These are phyloP conservation scores for Celoporthe dispersa DNA, from an alignment of 2,329 filamentous ascomycete genomes.

Conservation along the genomic window DNA sequence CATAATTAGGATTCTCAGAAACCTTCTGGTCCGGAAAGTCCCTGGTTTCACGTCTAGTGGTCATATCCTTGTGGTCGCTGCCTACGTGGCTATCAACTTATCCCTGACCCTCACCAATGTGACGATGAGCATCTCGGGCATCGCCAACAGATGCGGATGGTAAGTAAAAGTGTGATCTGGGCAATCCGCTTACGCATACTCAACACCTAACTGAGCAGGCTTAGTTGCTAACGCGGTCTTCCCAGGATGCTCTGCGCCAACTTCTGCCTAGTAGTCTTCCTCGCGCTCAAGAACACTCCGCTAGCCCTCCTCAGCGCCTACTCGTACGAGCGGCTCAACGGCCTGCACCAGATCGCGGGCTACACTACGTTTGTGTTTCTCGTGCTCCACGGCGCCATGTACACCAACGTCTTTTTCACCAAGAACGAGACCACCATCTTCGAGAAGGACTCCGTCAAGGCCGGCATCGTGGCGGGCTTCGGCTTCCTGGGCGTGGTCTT, in stretches of 20 bases:
- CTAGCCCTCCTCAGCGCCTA: slow-evolving; percentile 56
- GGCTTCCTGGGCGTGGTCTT: slow-evolving; percentile 51
- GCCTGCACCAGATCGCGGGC: slow-evolving; percentile 59
- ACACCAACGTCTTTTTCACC: slow-evolving; percentile 47
- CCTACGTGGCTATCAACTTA: slow-evolving; percentile 39
- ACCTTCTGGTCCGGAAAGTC: slow-evolving; percentile 38
- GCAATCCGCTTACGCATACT: not conserved
- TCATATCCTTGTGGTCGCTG: slow-evolving; percentile 38
- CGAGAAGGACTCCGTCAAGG: slow-evolving; percentile 45
- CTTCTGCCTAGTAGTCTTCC: slow-evolving; percentile 55
- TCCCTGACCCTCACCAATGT: slow-evolving; percentile 38
- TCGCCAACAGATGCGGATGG: slow-evolving; percentile 41
- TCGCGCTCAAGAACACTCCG: slow-evolving; percentile 63
- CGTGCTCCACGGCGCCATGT: slow-evolving; percentile 51
- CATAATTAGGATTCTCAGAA: slow-evolving; percentile 34
- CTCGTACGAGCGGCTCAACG: slow-evolving; percentile 63
- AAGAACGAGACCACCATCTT: slow-evolving; percentile 39
- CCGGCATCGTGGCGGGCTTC: slow-evolving; percentile 52
- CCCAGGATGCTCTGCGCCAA: slow-evolving; percentile 45
- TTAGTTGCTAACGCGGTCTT: not conserved
- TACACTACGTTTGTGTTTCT: slow-evolving; percentile 52
- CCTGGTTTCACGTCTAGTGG: slow-evolving; percentile 41
- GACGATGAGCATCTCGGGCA: slow-evolving; percentile 29
- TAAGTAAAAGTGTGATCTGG: slow-evolving; percentile 30
- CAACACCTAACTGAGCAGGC: not conserved